These are phyloP conservation scores for Corynespora cassiicola DNA, from an alignment of 2,329 filamentous ascomycete genomes.

Conservation along the genomic window DNA sequence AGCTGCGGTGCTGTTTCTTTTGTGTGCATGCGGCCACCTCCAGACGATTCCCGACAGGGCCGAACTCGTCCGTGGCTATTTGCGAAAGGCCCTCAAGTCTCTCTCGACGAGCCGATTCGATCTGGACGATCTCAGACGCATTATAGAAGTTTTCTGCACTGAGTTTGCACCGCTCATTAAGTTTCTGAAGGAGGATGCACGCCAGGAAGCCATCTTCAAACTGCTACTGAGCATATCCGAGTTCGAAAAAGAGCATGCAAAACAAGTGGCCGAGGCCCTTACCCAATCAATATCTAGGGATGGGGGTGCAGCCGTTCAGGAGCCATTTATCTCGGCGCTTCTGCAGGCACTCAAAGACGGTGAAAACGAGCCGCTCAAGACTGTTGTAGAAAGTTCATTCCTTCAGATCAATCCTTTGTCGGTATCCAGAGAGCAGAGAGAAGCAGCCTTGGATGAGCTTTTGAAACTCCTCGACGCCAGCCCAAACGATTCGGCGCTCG, in stretches of 20 bases:
- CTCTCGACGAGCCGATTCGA: constrained; percentile 22
- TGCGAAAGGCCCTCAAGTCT: constrained; percentile 29
- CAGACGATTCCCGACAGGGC: constrained; percentile 27
- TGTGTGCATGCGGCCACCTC: constrained; percentile 32
- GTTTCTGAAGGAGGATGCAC: constrained; percentile 19
- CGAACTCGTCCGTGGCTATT: constrained; percentile 21
- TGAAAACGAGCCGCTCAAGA: constrained; percentile 9
- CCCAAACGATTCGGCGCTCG: constrained; percentile 8
- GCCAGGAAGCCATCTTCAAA: constrained; percentile 20
- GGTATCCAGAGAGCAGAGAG: constrained; percentile 38
- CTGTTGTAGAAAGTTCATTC: constrained; percentile 23
- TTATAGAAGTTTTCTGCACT: constrained; percentile 33
- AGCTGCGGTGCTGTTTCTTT: constrained; percentile 34
- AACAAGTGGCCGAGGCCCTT: constrained; percentile 22
- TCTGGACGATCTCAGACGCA: constrained; percentile 17
- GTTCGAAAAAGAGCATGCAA: constrained; percentile 10
- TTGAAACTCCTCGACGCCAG: constrained; percentile 20
- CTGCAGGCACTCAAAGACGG: constrained; percentile 17
- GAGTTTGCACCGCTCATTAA: constrained; percentile 32
- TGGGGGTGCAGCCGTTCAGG: constrained; percentile 22
- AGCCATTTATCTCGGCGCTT: constrained; percentile 26
- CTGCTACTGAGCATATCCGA: constrained; percentile 24
- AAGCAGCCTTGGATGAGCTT: constrained; percentile 37
- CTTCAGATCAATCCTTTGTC: constrained; percentile 29
- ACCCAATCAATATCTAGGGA: constrained; percentile 28